Conservation (phyloP, 805 yeast species). For the Metahyphopichia silvanorum region DNA sequence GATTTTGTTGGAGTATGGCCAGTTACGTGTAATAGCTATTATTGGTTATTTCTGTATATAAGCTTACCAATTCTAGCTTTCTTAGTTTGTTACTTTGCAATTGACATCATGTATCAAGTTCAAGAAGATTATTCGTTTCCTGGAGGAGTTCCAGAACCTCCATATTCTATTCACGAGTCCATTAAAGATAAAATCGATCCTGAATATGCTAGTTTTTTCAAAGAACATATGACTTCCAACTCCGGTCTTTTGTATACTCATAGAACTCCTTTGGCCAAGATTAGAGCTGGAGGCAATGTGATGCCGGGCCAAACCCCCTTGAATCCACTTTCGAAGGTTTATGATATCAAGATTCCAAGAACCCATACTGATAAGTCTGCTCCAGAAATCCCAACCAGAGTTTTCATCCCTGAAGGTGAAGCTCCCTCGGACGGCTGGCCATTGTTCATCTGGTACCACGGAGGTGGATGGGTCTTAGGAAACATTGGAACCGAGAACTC, state of each 20-base stretch:
- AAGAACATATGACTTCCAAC: slow-evolving; percentile 17
- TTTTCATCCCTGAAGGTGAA: slow-evolving; percentile 33
- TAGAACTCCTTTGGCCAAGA: slow-evolving; percentile 24
- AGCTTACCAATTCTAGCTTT: too few species aligned
- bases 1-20: too few species aligned
- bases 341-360: slow-evolving; percentile 31
- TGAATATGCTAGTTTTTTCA: slow-evolving; percentile 34
- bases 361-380: slow-evolving; percentile 21
- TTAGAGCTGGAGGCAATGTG: slow-evolving; percentile 35
- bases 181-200: slow-evolving; percentile 31
- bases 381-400: slow-evolving; percentile 24
- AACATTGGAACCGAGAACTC: slow-evolving; percentile 39
- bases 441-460: slow-evolving; percentile 37
- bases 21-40: too few species aligned
- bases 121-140: slow-evolving; percentile 19
- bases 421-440: slow-evolving; percentile 37
- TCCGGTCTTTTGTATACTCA: slow-evolving; percentile 32
- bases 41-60: too few species aligned
- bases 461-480: slow-evolving; percentile 46
- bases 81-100: too few species aligned
- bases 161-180: slow-evolving; percentile 26
- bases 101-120: too few species aligned
- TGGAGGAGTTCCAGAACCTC: slow-evolving; percentile 25
- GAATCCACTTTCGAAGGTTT: slow-evolving; percentile 19
- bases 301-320: slow-evolving; percentile 40